phyloP scores from a whole-genome alignment of 805 yeast species.

The Saccharomycopsis olivae region DNA sequence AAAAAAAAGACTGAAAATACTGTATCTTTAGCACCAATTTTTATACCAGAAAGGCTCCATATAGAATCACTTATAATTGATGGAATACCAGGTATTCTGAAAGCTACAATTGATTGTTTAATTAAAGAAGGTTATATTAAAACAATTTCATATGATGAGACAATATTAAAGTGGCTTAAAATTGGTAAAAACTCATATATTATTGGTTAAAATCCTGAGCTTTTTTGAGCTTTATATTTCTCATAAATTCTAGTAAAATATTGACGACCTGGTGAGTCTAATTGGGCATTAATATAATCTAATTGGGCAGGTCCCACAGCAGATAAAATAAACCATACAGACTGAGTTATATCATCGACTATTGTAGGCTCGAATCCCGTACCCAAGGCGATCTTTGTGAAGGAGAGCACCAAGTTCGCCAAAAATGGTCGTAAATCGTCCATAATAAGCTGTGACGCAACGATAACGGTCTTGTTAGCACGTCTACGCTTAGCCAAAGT shows the following conservation, averaged over 20 bases:
- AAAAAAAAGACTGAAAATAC: background rate
- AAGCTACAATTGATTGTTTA: constrained; percentile 1
- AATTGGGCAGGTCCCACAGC: constrained; percentile 61
- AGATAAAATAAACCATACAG: constrained; percentile 51
- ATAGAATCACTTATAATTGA: constrained; percentile 1
- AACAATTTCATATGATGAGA: constrained; percentile 1
- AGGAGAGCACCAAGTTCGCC: constrained; percentile 49
- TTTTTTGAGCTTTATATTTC: constrained; percentile 39
- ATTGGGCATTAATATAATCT: constrained; percentile 44
- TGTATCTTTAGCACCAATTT: background rate
- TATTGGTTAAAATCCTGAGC: background rate
- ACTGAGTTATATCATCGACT: constrained; percentile 36
- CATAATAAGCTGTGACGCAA: constrained; percentile 48
- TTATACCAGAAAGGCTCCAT: no score
- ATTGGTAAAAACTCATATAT: constrained; percentile 7
- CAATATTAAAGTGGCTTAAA: constrained; percentile 3
- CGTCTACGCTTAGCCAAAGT: constrained; percentile 22
- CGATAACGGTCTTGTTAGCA: constrained; percentile 29
- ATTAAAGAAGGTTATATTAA: constrained; percentile 5
- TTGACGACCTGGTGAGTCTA: constrained; percentile 62
- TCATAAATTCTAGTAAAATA: constrained; percentile 58
- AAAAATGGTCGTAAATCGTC: constrained; percentile 53
- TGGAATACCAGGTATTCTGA: constrained; percentile 6
- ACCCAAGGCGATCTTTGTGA: constrained; percentile 42
- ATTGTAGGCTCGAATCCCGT: constrained; percentile 36